These are phyloP conservation scores for Styphnolobium japonicum DNA, from an alignment of 306 rosid genomes.

Conservation along the genomic window DNA sequence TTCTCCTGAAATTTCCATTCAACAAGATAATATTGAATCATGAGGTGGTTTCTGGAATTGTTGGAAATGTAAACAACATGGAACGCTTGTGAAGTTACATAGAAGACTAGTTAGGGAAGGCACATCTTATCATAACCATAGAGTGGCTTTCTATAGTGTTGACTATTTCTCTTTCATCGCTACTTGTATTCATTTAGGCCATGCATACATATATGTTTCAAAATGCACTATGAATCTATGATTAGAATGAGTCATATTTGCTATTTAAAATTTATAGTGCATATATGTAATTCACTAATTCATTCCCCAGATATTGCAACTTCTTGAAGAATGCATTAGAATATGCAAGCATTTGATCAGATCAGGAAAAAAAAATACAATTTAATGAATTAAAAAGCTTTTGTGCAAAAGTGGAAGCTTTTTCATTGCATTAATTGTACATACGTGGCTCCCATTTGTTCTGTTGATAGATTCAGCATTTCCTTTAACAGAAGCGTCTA, in stretches of 20 bases:
- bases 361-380: background rate
- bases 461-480: background rate
- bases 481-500: background rate
- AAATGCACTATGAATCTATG: background rate
- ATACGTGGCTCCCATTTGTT: background rate
- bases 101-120: background rate
- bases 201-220: background rate
- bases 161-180: background rate
- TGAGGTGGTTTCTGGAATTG: background rate
- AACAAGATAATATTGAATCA: background rate
- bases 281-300: too few species aligned
- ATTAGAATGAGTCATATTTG: background rate
- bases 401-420: background rate
- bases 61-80: background rate
- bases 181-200: background rate
- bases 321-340: background rate
- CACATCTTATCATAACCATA: background rate
- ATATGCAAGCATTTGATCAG: background rate
- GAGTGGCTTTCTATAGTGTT: background rate
- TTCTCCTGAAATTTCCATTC: background rate
- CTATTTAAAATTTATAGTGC: background rate
- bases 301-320: too few species aligned
- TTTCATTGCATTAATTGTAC: background rate
- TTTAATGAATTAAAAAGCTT: background rate
- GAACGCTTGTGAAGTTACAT: background rate